Evolutionary conservation across 78 protist genomes (phyloP).

Genomic region (Cavenderia fasciculata): DNA sequence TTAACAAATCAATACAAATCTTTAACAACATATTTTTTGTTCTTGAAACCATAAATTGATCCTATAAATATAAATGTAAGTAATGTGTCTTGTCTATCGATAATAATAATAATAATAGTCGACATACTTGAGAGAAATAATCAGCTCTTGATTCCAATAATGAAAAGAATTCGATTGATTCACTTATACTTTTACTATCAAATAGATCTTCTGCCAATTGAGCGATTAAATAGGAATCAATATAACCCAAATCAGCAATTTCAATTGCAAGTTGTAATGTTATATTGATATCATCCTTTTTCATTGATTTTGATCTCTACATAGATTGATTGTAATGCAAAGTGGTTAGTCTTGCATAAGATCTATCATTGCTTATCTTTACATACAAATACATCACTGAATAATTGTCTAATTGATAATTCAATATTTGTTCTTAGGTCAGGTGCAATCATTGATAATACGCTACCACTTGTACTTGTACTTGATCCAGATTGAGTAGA

Average conservation of each 20-base stretch:
- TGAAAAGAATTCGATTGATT: slow-evolving; percentile 27
- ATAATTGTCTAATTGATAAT: background rate
- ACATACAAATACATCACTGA: background rate
- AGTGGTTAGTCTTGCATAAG: background rate
- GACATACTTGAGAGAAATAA: slow-evolving; percentile 43
- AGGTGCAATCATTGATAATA: too few relatives aligned
- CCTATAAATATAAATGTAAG: background rate
- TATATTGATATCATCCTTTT: slow-evolving; percentile 8
- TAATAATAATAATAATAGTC: background rate
- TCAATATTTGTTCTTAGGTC: slow-evolving; percentile 24
- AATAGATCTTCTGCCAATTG: slow-evolving; percentile 48
- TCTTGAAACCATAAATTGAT: slow-evolving; percentile 1
- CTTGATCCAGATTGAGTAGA: too few relatives aligned
- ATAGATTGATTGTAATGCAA: background rate
- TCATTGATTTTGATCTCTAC: background rate
- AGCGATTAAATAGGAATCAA: slow-evolving; percentile 4
- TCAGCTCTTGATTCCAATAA: slow-evolving; percentile 55
- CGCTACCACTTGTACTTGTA: too few relatives aligned
- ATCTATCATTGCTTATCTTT: background rate
- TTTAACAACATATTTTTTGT: slow-evolving; percentile 39
- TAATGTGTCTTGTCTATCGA: background rate
- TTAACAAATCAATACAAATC: slow-evolving; percentile 39
- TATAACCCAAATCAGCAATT: background rate
- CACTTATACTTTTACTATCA: slow-evolving; percentile 40
- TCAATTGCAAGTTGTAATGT: slow-evolving; percentile 1